Evolutionary conservation across 305 asterid species (phyloP).

Genomic region (Stenogyne calaminthoides): DNA sequence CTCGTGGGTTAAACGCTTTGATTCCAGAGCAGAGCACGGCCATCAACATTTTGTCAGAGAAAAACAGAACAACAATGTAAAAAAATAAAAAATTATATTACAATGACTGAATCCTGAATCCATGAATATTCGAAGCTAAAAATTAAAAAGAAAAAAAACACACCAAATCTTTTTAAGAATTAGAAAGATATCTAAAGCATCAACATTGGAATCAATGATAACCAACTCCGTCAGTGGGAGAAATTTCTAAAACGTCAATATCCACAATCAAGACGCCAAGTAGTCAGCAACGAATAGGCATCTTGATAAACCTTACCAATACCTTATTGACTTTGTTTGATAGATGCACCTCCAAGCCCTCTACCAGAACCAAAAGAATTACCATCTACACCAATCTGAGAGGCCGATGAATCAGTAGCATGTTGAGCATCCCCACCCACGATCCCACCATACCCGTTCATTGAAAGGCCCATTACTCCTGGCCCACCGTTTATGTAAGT

Average conservation of each 20-base stretch:
- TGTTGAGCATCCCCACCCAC: conserved; percentile 46
- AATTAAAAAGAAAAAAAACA: conserved; percentile 34
- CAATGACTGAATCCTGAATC: conserved; percentile 43
- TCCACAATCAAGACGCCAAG: conserved; percentile 43
- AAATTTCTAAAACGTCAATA: conserved; percentile 48
- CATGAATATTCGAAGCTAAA: conserved; percentile 38
- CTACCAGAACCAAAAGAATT: conserved; percentile 43
- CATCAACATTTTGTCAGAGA: conserved; percentile 12
- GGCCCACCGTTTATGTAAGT: conserved; percentile 53
- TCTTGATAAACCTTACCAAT: conserved; percentile 34
- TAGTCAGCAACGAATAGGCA: conserved; percentile 48
- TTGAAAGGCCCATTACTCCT: conserved; percentile 35
- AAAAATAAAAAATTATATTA: conserved; percentile 37
- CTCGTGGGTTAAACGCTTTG: conserved; percentile 7
- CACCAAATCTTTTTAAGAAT: conserved; percentile 39
- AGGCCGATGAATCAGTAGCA: conserved; percentile 36
- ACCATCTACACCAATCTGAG: conserved; percentile 44
- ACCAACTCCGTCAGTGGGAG: conserved; percentile 34
- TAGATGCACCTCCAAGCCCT: conserved; percentile 43
- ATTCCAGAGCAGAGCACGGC: conserved; percentile 5
- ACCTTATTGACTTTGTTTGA: conserved; percentile 37
- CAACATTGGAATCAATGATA: conserved; percentile 34
- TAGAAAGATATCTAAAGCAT: conserved; percentile 39
- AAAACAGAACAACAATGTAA: conserved; percentile 4
- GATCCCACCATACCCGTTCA: conserved; percentile 49